Evolutionary conservation across 441 rosid species (phyloP), one percentile per base, ranked within the genome.

Genomic region (Raphanus hybrid): DNA sequence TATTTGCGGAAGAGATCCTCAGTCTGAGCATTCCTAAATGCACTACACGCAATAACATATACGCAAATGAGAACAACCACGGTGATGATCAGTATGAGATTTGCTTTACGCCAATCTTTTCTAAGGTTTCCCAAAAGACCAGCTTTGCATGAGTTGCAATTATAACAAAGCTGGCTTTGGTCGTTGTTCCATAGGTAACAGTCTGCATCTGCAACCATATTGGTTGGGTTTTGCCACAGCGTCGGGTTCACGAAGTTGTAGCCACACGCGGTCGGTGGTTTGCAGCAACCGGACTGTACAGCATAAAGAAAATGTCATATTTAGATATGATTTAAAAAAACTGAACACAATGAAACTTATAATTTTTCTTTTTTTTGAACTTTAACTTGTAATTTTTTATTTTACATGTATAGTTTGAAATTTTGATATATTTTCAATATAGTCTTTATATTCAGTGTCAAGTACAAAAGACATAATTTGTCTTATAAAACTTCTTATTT

Each of bases 21-120:
- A 0, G 92, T 87, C 70, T 94, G 99, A 59, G 96, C 99, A 80
- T 92, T 94, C 69, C 86, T 87, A 83, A 89, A 91, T 73, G 98
- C 99, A 70, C 96, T 82, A 80, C 99, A 94, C 2, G 91, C 98
- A 64, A 91, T 85, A 26, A 94, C 71, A 74, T 94, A 94, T 29
- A 29, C 34, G 34, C 34, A 29, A 2, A 94, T 92, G 54, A 94
- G 90, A 26, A 91, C 78, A 32, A 94, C 94, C 29, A 92, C 87
- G 1, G 97, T 81, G 23, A 91, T 87, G 2, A 94, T 91, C 0
- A 94, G 90, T 55, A 94, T 89, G 23, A 29, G 34, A 29, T 29
- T 29, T 29, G 34, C 1, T 29, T 82, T 88, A 80, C 94, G 87
- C 94, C 94, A 90, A 39, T 90, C 94, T 37, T 60, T 82, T 70